Percentiles rank a stretch among this genome's conserved stretches.
phyloP scores from a whole-genome alignment of 805 yeast species.

The Debaryomyces tyrocola region DNA sequence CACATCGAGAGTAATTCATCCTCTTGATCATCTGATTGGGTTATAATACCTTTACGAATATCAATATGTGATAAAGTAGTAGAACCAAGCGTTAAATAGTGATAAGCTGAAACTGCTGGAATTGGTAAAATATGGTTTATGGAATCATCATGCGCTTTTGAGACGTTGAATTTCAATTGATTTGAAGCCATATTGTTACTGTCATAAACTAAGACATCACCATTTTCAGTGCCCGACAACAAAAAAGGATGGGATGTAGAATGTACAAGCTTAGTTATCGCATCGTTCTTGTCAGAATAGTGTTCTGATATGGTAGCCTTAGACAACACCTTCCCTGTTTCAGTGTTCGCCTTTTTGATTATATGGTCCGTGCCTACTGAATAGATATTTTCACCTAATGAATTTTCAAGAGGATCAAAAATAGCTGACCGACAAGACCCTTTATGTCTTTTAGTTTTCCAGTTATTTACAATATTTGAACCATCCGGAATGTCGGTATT shows the following conservation, averaged over 20 bases:
- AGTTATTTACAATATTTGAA: conserved; percentile 38
- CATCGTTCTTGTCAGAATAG: conserved; percentile 23
- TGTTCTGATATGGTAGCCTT: conserved; percentile 39
- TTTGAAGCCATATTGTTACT: conserved; percentile 48
- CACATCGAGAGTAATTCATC: conserved; percentile 84
- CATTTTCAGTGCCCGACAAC: conserved; percentile 67
- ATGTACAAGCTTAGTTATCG: conserved; percentile 44
- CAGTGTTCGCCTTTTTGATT: conserved; percentile 68
- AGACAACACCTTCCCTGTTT: conserved; percentile 72
- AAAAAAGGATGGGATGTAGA: conserved; percentile 50
- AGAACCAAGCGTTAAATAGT: conserved; percentile 77
- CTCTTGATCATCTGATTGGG: conserved; percentile 83
- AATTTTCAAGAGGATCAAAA: conserved; percentile 52
- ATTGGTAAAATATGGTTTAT: conserved; percentile 72
- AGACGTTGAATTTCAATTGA: conserved; percentile 45
- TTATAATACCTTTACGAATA: conserved; percentile 64
- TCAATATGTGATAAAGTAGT: conserved; percentile 81
- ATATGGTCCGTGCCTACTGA: conserved; percentile 81
- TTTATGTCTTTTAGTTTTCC: conserved; percentile 92
- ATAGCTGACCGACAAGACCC: conserved; percentile 77
- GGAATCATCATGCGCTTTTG: conserved; percentile 70
- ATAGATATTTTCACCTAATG: conserved; percentile 53
- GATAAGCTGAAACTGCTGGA: conserved; percentile 72
- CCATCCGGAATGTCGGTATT: conserved; percentile 21
- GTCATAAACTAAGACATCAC: conserved; percentile 64